Percentiles rank a stretch among this genome's conserved stretches.
Conservation (phyloP, 768 basidiomycete genomes). For the Vararia minispora region DNA sequence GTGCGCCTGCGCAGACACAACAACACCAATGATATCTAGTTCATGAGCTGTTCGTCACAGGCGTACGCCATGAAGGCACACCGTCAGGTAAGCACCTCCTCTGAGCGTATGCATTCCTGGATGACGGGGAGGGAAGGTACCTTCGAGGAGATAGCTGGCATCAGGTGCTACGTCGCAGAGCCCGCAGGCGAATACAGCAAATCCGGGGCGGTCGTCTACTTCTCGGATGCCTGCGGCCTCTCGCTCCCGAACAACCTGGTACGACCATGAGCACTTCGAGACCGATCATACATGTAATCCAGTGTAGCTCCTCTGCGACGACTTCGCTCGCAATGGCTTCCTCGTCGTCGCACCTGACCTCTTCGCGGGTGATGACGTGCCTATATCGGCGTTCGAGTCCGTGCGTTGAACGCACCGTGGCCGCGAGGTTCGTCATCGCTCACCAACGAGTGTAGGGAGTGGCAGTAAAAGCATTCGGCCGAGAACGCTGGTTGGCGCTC, state of each 20-base stretch:
- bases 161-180: constrained; percentile 41
- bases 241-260: constrained; percentile 36
- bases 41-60: too few species aligned
- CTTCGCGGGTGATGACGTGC: constrained; percentile 24
- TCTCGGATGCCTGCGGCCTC: constrained; percentile 43
- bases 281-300: background rate
- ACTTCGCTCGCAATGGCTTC: constrained; percentile 30
- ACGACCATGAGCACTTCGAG: constrained; percentile 2
- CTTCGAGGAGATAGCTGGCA: constrained; percentile 34
- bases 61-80: too few species aligned
- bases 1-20: too few species aligned
- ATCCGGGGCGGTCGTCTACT: constrained; percentile 43
- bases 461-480: too few species aligned
- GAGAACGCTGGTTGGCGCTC: too few species aligned
- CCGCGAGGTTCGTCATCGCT: constrained; percentile 31
- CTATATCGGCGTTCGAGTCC: background rate
- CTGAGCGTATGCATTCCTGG: too few species aligned
- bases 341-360: constrained; percentile 26
- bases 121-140: too few species aligned
- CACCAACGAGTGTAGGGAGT: too few species aligned
- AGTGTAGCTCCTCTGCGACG: constrained; percentile 24
- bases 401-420: constrained; percentile 21
- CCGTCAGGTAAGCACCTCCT: too few species aligned
- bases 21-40: too few species aligned
- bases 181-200: constrained; percentile 39